Percentiles rank a stretch among this genome's conserved stretches.
These are phyloP conservation scores for Backusella macrospora DNA, from an alignment of 192 early-diverging fungal species.

Conservation along the genomic window DNA sequence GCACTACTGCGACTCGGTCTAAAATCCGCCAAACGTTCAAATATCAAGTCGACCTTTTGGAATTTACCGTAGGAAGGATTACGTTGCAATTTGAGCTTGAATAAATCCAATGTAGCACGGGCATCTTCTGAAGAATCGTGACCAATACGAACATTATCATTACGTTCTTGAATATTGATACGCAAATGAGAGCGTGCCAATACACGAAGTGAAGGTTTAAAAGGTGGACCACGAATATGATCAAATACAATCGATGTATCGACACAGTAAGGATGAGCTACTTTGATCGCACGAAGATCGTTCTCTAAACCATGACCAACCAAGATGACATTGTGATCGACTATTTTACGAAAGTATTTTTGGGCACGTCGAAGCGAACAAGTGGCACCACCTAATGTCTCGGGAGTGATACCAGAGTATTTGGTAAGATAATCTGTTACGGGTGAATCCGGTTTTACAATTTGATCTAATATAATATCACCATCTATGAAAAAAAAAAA, in stretches of 20 bases:
- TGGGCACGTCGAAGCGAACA: slow-evolving; percentile 52
- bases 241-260: slow-evolving; percentile 69
- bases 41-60: slow-evolving; percentile 43
- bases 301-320: slow-evolving; percentile 66
- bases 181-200: slow-evolving; percentile 56
- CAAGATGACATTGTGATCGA: slow-evolving; percentile 51
- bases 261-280: slow-evolving; percentile 61
- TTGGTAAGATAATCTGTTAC: slow-evolving; percentile 58
- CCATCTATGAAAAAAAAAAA: slow-evolving; percentile 27
- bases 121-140: slow-evolving; percentile 79
- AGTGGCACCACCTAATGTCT: slow-evolving; percentile 41
- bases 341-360: slow-evolving; percentile 42
- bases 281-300: slow-evolving; percentile 66
- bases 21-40: slow-evolving; percentile 37
- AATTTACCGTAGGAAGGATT: slow-evolving; percentile 45
- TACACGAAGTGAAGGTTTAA: slow-evolving; percentile 53
- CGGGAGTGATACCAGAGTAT: slow-evolving; percentile 59
- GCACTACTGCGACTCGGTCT: slow-evolving; percentile 26
- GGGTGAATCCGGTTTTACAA: slow-evolving; percentile 54
- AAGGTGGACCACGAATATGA: slow-evolving; percentile 52
- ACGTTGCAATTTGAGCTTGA: slow-evolving; percentile 55
- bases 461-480: slow-evolving; percentile 47
- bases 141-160: slow-evolving; percentile 40
- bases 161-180: slow-evolving; percentile 56
- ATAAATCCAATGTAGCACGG: slow-evolving; percentile 61